These are phyloP conservation scores for Tillandsia leiboldiana DNA, from an alignment of 176 grass and related monocot genomes.

Conservation along the genomic window DNA sequence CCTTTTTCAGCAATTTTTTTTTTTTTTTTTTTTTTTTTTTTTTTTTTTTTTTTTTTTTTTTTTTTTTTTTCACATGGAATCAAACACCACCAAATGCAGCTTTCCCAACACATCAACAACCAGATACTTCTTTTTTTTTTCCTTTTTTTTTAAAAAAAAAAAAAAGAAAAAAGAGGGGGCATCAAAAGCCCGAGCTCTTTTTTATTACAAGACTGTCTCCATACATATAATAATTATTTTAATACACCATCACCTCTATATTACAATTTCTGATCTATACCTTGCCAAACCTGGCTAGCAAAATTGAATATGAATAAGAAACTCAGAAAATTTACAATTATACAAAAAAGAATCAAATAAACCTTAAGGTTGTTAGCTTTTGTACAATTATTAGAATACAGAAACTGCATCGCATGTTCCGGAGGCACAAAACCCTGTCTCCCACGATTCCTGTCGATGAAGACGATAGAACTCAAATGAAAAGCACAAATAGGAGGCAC, in stretches of 20 bases:
- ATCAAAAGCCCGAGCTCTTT: constrained; percentile 25
- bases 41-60: too few relatives aligned
- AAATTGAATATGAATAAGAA: constrained; percentile 13
- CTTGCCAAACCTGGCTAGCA: constrained; percentile 12
- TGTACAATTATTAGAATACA: constrained; percentile 31
- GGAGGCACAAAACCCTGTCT: constrained; percentile 18
- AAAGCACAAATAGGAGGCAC: constrained; percentile 10
- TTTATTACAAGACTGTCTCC: too few relatives aligned
- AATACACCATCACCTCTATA: not conserved
- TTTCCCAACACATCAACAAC: too few relatives aligned
- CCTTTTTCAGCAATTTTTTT: too few relatives aligned
- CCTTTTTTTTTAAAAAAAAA: too few relatives aligned
- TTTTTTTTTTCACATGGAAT: too few relatives aligned
- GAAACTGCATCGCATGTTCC: constrained; percentile 18
- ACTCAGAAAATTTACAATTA: constrained; percentile 11
- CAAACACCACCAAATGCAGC: too few relatives aligned
- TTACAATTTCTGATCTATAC: constrained; percentile 23
- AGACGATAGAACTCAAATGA: constrained; percentile 12
- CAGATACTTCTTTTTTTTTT: too few relatives aligned
- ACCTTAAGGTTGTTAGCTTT: constrained; percentile 34
- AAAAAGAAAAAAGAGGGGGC: constrained; percentile 6
- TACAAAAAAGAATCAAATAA: constrained; percentile 42
- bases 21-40: too few relatives aligned
- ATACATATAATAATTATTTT: too few relatives aligned
- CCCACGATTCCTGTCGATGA: too few relatives aligned